These are phyloP conservation scores for Penicillium palitans DNA, from an alignment of 2,329 filamentous ascomycete species.

Conservation along the genomic window DNA sequence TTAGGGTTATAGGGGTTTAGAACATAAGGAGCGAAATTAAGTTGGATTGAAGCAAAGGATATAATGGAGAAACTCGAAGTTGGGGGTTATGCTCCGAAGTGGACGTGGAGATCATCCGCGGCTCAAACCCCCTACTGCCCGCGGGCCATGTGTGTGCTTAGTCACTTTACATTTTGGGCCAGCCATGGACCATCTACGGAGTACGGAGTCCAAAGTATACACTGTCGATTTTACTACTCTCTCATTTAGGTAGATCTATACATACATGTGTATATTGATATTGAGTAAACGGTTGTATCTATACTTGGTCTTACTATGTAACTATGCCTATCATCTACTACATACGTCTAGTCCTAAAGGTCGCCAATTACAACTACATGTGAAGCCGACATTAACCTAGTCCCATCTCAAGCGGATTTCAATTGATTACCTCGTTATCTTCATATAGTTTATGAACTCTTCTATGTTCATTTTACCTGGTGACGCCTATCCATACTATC, in stretches of 20 bases:
- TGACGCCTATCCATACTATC: not conserved
- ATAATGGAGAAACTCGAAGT: not conserved
- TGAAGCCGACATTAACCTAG: not conserved
- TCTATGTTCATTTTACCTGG: not conserved
- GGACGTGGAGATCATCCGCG: constrained; percentile 11
- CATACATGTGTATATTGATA: too few relatives aligned
- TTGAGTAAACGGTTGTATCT: not conserved
- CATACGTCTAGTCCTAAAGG: not conserved
- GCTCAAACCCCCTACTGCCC: constrained; percentile 21
- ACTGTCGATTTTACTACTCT: not conserved
- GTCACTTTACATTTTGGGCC: constrained; percentile 8
- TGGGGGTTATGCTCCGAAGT: not conserved
- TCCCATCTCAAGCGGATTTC: not conserved
- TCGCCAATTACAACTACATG: not conserved
- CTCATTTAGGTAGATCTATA: not conserved
- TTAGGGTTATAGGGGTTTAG: constrained; percentile 10
- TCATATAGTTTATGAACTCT: not conserved
- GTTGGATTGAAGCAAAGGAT: constrained; percentile 17
- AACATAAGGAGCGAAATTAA: constrained; percentile 26
- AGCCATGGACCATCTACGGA: not conserved
- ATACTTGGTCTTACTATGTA: not conserved
- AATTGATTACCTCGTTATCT: not conserved
- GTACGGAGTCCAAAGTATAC: too few relatives aligned
- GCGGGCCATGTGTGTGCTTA: constrained; percentile 26
- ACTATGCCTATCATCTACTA: too few relatives aligned